A percentile compares a stretch with the other conserved stretches of the same genome.
Conservation (phyloP, 2,329 filamentous ascomycete genomes). For the Trichoderma guizhouense region DNA sequence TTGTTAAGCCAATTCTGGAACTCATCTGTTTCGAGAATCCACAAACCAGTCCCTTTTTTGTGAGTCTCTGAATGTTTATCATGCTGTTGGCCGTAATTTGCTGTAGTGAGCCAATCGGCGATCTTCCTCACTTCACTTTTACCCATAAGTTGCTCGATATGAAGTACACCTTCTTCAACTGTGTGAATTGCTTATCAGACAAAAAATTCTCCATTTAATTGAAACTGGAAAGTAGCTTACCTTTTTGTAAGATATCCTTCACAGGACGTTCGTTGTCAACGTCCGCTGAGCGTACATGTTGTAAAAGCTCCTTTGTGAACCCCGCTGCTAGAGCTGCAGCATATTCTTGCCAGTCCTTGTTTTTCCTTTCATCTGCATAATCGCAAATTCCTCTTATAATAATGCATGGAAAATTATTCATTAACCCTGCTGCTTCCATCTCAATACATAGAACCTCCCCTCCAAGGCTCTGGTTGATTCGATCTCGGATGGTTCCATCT, state of each 20-base stretch:
- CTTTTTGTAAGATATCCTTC: background rate
- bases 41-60: slow-evolving; percentile 39
- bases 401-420: background rate
- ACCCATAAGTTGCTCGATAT: background rate
- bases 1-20: slow-evolving; percentile 33
- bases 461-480: background rate
- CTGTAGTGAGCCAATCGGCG: slow-evolving; percentile 38
- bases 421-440: background rate
- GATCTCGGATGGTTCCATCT: background rate
- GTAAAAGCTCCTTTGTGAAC: background rate
- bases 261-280: background rate
- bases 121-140: slow-evolving; percentile 17
- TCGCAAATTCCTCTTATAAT: background rate
- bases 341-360: background rate
- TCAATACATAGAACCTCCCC: background rate
- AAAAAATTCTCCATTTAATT: background rate
- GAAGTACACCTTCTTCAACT: background rate
- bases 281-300: background rate
- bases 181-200: background rate
- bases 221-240: background rate
- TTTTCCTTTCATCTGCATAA: background rate
- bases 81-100: slow-evolving; percentile 38
- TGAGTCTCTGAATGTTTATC: slow-evolving; percentile 30
- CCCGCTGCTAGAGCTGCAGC: background rate
- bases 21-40: slow-evolving; percentile 41